Evolutionary conservation across 73 alveolate species (phyloP).

Genomic region (Paraurostyla sp.): DNA sequence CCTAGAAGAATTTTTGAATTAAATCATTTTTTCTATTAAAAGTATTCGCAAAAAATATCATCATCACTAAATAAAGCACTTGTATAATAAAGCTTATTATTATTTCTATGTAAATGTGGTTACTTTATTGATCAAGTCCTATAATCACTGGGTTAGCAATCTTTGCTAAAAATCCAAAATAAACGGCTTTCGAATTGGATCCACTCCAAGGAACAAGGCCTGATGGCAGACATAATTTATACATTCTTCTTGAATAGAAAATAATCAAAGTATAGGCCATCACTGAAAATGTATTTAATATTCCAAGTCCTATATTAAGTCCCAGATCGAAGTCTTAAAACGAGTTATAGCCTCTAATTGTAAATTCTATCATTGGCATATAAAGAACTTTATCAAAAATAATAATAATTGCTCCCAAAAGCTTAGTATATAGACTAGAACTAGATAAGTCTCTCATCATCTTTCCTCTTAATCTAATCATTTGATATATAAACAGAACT

Average conservation of each 20-base stretch:
- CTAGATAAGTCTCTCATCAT: neutral
- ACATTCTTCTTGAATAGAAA: conserved; percentile 29
- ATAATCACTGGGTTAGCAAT: neutral
- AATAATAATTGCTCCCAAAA: neutral
- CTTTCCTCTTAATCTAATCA: neutral
- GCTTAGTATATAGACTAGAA: neutral
- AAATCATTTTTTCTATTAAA: neutral
- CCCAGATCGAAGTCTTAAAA: neutral
- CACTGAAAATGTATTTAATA: neutral
- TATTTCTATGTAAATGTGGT: neutral
- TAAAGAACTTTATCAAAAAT: neutral
- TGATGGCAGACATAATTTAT: neutral
- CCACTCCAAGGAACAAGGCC: neutral
- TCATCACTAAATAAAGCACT: neutral
- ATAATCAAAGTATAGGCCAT: neutral
- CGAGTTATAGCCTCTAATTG: neutral
- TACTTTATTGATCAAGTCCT: neutral
- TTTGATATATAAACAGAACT: neutral
- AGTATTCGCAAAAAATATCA: neutral
- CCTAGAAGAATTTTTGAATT: neutral
- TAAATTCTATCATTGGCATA: neutral
- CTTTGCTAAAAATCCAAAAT: conserved; percentile 35
- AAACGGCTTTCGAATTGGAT: conserved; percentile 5
- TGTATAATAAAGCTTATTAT: neutral
- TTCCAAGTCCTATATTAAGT: neutral